These are phyloP conservation scores for Backusella parvicylindrica DNA, from an alignment of 192 early-diverging fungal genomes.

Conservation along the genomic window DNA sequence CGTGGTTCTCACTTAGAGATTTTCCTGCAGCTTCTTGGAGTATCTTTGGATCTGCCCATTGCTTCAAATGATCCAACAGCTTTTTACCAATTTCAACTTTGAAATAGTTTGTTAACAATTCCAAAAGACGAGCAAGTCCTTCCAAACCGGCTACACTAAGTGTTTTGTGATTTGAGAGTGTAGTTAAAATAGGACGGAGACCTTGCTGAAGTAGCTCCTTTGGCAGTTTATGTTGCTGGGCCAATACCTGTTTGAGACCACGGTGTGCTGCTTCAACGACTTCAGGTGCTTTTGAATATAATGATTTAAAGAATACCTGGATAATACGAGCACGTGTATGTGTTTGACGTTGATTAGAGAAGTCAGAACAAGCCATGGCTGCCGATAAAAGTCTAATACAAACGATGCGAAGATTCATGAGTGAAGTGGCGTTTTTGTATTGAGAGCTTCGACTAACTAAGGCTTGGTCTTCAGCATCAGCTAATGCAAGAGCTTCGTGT, in stretches of 20 bases:
- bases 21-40: constrained; percentile 78
- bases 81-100: constrained; percentile 99
- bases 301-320: constrained; percentile 97
- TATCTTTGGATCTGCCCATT: constrained; percentile 87
- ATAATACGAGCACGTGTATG: constrained; percentile 86
- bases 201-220: constrained; percentile 94
- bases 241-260: constrained; percentile 79
- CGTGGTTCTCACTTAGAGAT: constrained; percentile 86
- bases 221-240: constrained; percentile 84
- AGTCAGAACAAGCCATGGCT: constrained; percentile 89
- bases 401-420: constrained; percentile 88
- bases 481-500: constrained; percentile 88
- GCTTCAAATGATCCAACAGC: constrained; percentile 90
- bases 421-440: constrained; percentile 75
- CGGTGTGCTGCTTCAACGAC: constrained; percentile 93
- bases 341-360: constrained; percentile 69
- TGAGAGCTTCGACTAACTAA: constrained; percentile 79
- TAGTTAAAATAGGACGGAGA: constrained; percentile 93
- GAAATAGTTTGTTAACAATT: constrained; percentile 96
- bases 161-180: constrained; percentile 91
- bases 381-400: constrained; percentile 95
- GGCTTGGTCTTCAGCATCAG: constrained; percentile 97
- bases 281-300: constrained; percentile 92
- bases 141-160: constrained; percentile 92
- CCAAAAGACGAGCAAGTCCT: constrained; percentile 87